A percentile compares a stretch with the other conserved stretches of the same genome.
These are phyloP conservation scores for Mortierella sp. DNA, from an alignment of 371 early-diverging fungal species.

Conservation along the genomic window DNA sequence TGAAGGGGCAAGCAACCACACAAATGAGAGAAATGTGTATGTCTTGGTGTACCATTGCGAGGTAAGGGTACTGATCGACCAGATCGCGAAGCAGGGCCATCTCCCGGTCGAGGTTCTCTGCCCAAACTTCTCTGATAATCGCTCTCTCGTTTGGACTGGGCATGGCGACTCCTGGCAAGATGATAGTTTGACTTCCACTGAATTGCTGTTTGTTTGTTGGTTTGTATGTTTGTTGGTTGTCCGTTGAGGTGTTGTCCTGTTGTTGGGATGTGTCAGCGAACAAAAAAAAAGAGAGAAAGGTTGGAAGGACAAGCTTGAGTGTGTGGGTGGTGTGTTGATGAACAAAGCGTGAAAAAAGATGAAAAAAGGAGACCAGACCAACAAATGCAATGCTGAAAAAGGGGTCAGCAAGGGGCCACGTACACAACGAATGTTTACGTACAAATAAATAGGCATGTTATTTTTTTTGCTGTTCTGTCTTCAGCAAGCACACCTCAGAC, in stretches of 20 bases:
- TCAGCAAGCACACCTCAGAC: not conserved
- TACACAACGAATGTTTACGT: not conserved
- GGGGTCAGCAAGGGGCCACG: not conserved
- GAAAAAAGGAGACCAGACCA: not conserved
- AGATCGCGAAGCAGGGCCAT: constrained; percentile 92
- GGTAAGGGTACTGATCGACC: constrained; percentile 94
- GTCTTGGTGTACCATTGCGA: constrained; percentile 93
- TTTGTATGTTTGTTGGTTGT: not conserved
- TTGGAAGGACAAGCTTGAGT: not conserved
- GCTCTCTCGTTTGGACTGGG: constrained; percentile 62
- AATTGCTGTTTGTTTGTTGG: not conserved
- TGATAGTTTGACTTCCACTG: no score
- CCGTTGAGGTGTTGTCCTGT: not conserved
- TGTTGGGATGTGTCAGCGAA: no score
- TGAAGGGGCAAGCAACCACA: no score
- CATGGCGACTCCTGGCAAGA: no score
- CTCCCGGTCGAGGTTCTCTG: constrained; percentile 96
- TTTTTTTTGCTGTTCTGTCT: not conserved
- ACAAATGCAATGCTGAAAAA: not conserved
- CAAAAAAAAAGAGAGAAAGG: no score
- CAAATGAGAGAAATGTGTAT: no score
- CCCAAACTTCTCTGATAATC: constrained; percentile 96
- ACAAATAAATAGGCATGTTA: not conserved
- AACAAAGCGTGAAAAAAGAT: not conserved
- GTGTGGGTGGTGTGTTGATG: not conserved